Evolutionary conservation across 2,329 filamentous ascomycete species (phyloP).

Genomic region (Colletotrichum cordylinicola): DNA sequence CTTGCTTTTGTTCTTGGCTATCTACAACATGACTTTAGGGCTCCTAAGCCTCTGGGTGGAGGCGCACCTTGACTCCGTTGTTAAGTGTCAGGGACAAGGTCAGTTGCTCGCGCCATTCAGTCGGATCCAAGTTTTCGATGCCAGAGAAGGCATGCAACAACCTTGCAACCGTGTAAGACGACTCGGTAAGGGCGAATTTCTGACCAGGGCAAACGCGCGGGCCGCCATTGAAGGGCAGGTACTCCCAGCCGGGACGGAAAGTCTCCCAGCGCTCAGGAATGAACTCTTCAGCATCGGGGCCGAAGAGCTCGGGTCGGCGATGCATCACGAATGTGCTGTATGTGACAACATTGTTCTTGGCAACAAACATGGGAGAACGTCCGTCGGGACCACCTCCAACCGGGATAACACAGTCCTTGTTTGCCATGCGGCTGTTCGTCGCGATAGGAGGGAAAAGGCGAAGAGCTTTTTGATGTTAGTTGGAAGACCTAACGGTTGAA

Average conservation of each 20-base stretch:
- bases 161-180: slow-evolving; percentile 27
- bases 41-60: neutral
- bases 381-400: slow-evolving; percentile 54
- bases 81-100: slow-evolving; percentile 11
- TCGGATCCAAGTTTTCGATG: slow-evolving; percentile 4
- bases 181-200: slow-evolving; percentile 28
- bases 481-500: neutral
- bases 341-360: slow-evolving; percentile 46
- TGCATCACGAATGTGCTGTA: slow-evolving; percentile 48
- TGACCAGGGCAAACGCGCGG: slow-evolving; percentile 36
- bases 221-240: slow-evolving; percentile 42
- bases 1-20: neutral
- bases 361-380: slow-evolving; percentile 50
- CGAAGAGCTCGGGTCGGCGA: slow-evolving; percentile 31
- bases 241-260: slow-evolving; percentile 37
- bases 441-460: slow-evolving; percentile 57
- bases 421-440: slow-evolving; percentile 50
- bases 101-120: slow-evolving; percentile 13
- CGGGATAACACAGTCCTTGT: slow-evolving; percentile 53
- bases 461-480: slow-evolving; percentile 35
- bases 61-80: slow-evolving; percentile 10
- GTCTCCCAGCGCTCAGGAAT: slow-evolving; percentile 34
- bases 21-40: neutral
- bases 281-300: slow-evolving; percentile 30
- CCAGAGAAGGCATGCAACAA: slow-evolving; percentile 29